phyloP scores from a whole-genome alignment of 2,329 filamentous ascomycete species.

The Xylariaceae sp. region DNA sequence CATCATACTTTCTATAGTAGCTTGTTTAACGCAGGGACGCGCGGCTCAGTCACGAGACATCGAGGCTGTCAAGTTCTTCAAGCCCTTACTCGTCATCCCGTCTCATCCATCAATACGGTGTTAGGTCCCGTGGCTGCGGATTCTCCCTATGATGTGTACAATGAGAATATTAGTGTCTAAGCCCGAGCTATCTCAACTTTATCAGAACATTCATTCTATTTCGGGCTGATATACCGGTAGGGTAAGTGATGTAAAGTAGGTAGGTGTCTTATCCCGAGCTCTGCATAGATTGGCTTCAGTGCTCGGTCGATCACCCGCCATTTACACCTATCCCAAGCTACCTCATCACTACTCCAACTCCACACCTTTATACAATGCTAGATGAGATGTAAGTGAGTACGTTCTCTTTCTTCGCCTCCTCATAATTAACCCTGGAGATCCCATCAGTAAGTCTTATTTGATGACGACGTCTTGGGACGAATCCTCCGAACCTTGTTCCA shows the following conservation, averaged over 20 bases:
- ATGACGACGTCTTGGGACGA: constrained; percentile 18
- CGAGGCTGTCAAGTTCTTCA: neutral
- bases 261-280: no score
- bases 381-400: no score
- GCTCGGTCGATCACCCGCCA: no score
- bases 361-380: no score
- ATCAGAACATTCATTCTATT: neutral
- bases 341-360: no score
- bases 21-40: constrained; percentile 5
- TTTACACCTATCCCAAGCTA: no score
- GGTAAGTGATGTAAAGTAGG: no score
- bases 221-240: neutral
- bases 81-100: neutral
- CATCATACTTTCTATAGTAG: neutral
- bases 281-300: no score
- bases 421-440: neutral
- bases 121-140: no score
- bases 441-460: constrained; percentile 1
- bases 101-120: neutral
- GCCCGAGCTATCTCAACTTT: constrained; percentile 2
- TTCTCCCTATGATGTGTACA: no score
- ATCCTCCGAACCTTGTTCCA: neutral
- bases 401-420: neutral
- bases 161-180: neutral
- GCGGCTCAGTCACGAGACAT: constrained; percentile 8